Percentiles rank a stretch among this genome's conserved stretches.
Evolutionary conservation across 495 filamentous ascomycete species (phyloP).

Genomic region (Penicillium malachiteum): DNA sequence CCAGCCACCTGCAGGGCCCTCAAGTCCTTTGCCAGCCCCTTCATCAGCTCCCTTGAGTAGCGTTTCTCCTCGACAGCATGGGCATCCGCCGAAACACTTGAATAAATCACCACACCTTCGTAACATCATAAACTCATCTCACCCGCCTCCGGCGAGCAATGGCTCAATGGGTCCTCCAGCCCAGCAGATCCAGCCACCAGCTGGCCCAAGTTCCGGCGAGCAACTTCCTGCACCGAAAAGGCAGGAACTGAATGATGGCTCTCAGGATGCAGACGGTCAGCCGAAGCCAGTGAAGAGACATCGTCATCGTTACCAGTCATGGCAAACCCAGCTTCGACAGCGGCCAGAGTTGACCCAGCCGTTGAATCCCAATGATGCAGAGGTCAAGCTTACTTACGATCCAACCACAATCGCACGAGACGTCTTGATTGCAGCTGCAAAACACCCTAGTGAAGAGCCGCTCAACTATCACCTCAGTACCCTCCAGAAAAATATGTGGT

Average conservation of each 20-base stretch:
- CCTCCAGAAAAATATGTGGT: conserved; percentile 40
- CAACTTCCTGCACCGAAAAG: background rate
- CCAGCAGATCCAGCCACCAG: no score
- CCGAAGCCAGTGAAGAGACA: background rate
- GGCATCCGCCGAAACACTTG: no score
- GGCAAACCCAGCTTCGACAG: background rate
- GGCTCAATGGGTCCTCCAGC: no score
- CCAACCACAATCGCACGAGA: conserved; percentile 64
- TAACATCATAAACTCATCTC: no score
- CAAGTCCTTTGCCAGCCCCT: no score
- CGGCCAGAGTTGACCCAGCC: conserved; percentile 37
- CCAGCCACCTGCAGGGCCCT: no score
- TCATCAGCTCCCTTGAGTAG: no score
- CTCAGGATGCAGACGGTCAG: background rate
- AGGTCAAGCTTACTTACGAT: conserved; percentile 52
- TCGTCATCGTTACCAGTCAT: background rate
- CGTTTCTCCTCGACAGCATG: no score
- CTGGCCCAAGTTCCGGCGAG: background rate
- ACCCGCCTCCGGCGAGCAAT: no score
- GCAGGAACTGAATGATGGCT: conserved; percentile 7
- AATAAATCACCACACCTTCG: no score
- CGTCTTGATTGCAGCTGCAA: conserved; percentile 58
- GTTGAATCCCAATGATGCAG: conserved; percentile 46
- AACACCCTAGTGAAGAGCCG: conserved; percentile 54
- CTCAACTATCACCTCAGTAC: conserved; percentile 61